phyloP scores from a whole-genome alignment of 805 yeast genomes.

The Myxozyma vanderwaltii region DNA sequence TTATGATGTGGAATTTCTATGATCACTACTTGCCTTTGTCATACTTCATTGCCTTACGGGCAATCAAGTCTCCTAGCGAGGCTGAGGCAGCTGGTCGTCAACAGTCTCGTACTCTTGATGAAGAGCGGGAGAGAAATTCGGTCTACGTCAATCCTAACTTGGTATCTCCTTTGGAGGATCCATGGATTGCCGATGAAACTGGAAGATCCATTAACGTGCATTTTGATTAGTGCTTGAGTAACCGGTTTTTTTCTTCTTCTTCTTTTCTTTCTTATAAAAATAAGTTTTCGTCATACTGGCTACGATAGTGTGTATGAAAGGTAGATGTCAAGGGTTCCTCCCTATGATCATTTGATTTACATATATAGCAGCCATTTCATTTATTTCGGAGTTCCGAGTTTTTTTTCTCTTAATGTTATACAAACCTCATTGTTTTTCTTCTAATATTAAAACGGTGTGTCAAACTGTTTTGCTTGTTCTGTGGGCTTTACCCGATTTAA shows the following conservation, averaged over 20 bases:
- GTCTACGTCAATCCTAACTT: conserved; percentile 78
- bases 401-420: not conserved
- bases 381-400: conserved; percentile 6
- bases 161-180: conserved; percentile 74
- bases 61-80: conserved; percentile 44
- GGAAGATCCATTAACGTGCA: conserved; percentile 29
- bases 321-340: not conserved
- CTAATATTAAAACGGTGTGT: not conserved
- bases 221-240: conserved; percentile 10
- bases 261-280: not conserved
- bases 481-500: no score
- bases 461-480: not conserved
- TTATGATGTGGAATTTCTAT: conserved; percentile 77
- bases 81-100: not conserved
- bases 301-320: not conserved
- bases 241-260: no score
- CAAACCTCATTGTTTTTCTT: not conserved
- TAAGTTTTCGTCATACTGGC: not conserved
- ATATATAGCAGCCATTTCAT: not conserved
- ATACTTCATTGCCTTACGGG: conserved; percentile 81
- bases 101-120: conserved; percentile 64
- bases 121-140: conserved; percentile 68
- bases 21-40: conserved; percentile 78
- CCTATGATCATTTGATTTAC: not conserved
- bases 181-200: conserved; percentile 60